Conservation (phyloP, 2,329 filamentous ascomycete genomes). For the Amauroascus verrucosus region DNA sequence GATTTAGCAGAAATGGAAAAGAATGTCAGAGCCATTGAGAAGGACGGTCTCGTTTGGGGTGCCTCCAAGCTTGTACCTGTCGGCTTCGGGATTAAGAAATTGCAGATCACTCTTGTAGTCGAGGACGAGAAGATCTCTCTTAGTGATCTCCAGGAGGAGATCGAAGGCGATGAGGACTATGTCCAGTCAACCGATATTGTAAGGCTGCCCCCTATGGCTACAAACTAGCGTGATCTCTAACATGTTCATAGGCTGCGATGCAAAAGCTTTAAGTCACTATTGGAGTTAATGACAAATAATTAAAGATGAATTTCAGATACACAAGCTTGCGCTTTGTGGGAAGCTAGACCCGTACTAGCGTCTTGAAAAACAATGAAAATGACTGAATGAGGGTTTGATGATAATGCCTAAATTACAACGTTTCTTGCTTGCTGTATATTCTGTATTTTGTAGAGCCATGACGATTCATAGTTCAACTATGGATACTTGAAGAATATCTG, state of each 20-base stretch:
- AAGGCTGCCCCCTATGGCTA: conserved; percentile 25
- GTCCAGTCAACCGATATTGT: conserved; percentile 89
- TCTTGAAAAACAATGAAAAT: conserved; percentile 5
- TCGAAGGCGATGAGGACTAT: conserved; percentile 80
- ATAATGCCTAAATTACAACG: not conserved
- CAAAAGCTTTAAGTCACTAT: conserved; percentile 66
- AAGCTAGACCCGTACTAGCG: conserved; percentile 1
- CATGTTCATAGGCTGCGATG: conserved; percentile 55
- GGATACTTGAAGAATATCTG: too few relatives aligned
- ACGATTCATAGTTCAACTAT: too few relatives aligned
- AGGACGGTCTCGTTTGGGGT: conserved; percentile 96
- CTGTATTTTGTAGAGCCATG: too few relatives aligned
- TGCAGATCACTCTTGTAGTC: conserved; percentile 95
- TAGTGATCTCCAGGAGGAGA: conserved; percentile 76
- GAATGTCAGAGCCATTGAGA: conserved; percentile 70
- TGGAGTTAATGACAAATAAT: not conserved
- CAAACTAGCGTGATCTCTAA: not conserved
- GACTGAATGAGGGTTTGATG: not conserved
- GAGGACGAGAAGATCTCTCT: conserved; percentile 94
- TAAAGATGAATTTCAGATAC: conserved; percentile 1
- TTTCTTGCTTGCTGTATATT: not conserved
- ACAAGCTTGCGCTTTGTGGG: not conserved
- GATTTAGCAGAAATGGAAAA: conserved; percentile 74
- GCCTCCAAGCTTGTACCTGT: conserved; percentile 77
- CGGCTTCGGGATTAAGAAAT: conserved; percentile 97